Base-by-base conservation (phyloP, 1,284 basidiomycete genomes). In the Marasmius oreades region DNA sequence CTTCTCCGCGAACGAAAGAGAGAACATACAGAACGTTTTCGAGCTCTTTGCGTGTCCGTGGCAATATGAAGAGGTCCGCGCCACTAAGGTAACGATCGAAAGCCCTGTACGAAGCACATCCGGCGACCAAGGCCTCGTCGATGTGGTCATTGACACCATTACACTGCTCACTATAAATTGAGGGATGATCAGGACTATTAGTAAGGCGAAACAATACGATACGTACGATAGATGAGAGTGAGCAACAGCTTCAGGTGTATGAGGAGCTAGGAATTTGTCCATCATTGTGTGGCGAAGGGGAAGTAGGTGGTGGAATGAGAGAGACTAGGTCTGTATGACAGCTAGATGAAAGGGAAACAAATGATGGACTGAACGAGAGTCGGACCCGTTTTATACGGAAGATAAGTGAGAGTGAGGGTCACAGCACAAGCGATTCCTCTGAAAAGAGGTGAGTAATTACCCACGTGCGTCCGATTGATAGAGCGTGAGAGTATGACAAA, bases 181-280 rank as follows among this genome's bases (percentile, higher is more conserved):
- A 59, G 56, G 55, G 31, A 36, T 59, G 52, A 56, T 54, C 43
- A 55, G 31, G 34, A 10, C 57, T 48, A 52, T 52, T 48, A 24
- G 42, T 56, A 55, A 42, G 52, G 48, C 57, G 51, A 43, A 52
- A 55, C 60, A 18, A 28, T 20, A 50, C 31, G 31, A 42, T 47
- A 76, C 82, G 55, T 72, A 89, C 90, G 78, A 84, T 53, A 90
- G 72, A 60, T 84, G 82, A 59, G 69, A 77, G 71, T 90, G 81
- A 23, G 89, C 89, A 55, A 79, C 67, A 48, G 88, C 89, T 69
- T 92, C 89, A 53, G 83, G 84, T 26, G 86, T 82, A 57, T 87
- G 77, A 16, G 88, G 85, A 12, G 85, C 81, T 52, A 90, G 79
- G 69, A 89, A 86, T 63, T 81, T 81, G 63, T 89, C 86, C 82